Percentiles rank a stretch among this genome's conserved stretches.
Evolutionary conservation across 164 flowering plant genomes (phyloP).

Genomic region (Nymphaea colorata): DNA sequence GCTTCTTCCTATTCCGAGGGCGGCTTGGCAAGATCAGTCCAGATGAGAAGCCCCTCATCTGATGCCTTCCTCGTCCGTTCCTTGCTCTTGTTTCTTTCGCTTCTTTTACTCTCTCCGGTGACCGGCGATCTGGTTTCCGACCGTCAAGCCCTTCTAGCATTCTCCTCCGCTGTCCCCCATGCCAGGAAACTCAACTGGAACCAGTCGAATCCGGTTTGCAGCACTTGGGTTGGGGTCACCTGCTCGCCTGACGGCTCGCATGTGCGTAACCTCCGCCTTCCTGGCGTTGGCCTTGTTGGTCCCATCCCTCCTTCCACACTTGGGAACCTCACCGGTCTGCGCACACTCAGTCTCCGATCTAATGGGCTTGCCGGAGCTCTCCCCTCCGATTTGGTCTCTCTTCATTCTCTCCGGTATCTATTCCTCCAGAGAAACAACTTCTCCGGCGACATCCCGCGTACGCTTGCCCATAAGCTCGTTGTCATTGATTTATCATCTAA

Average conservation of each 20-base stretch:
- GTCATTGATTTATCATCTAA: conserved; percentile 71
- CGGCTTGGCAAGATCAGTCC: neutral
- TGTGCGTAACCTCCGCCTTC: conserved; percentile 42
- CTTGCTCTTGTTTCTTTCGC: neutral
- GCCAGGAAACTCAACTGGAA: conserved; percentile 55
- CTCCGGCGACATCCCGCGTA: conserved; percentile 57
- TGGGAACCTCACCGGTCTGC: conserved; percentile 47
- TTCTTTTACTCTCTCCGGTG: neutral
- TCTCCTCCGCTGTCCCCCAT: conserved; percentile 43
- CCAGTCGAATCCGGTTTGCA: conserved; percentile 29
- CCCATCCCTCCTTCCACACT: conserved; percentile 44
- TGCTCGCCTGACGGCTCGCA: conserved; percentile 27
- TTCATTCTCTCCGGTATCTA: conserved; percentile 52
- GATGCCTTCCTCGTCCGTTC: neutral
- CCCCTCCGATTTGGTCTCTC: conserved; percentile 66
- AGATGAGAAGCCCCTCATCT: neutral
- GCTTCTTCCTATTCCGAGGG: neutral
- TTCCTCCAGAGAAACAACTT: conserved; percentile 71
- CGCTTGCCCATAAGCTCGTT: conserved; percentile 35
- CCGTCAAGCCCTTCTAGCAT: conserved; percentile 49
- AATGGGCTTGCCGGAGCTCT: conserved; percentile 56
- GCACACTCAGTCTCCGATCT: conserved; percentile 65
- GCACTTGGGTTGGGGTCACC: conserved; percentile 53
- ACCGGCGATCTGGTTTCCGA: conserved; percentile 48
- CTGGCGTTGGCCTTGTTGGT: conserved; percentile 53